phyloP scores from a whole-genome alignment of 1,284 basidiomycete species.

The Cutaneotrichosporon curvatum region DNA sequence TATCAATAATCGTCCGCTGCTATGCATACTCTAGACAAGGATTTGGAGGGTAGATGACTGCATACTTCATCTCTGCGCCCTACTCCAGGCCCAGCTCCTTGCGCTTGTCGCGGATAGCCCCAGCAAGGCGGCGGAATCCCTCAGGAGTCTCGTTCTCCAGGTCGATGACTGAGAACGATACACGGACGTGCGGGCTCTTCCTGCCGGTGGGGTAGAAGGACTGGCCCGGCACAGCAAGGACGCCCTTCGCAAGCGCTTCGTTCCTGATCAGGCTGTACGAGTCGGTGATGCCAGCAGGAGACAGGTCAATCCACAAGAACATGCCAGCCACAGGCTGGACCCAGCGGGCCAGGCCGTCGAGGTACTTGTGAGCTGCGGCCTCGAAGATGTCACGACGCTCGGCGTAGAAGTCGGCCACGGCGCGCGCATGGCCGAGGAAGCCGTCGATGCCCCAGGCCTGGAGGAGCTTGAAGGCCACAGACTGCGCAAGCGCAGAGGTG shows the following conservation, averaged over 20 bases:
- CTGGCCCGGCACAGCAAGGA: slow-evolving; percentile 77
- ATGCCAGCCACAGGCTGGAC: slow-evolving; percentile 77
- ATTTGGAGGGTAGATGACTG: too few relatives aligned
- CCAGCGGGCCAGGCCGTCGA: slow-evolving; percentile 75
- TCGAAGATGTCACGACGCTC: slow-evolving; percentile 73
- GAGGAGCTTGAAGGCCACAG: slow-evolving; percentile 63
- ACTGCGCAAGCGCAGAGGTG: slow-evolving; percentile 68
- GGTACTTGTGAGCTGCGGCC: slow-evolving; percentile 61
- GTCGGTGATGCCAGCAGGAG: slow-evolving; percentile 50
- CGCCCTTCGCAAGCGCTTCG: slow-evolving; percentile 70
- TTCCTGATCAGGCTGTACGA: slow-evolving; percentile 68
- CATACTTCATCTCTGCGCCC: background rate
- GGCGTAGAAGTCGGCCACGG: slow-evolving; percentile 71
- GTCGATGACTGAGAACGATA: slow-evolving; percentile 68
- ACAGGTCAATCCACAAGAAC: slow-evolving; percentile 70
- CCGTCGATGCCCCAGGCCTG: slow-evolving; percentile 70
- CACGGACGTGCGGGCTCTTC: slow-evolving; percentile 65
- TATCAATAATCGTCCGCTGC: too few relatives aligned
- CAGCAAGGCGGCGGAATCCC: slow-evolving; percentile 61
- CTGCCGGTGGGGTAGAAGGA: slow-evolving; percentile 64
- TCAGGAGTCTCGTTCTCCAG: slow-evolving; percentile 62
- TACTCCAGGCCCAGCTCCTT: slow-evolving; percentile 18
- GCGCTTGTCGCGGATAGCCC: slow-evolving; percentile 52
- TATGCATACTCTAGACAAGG: too few relatives aligned
- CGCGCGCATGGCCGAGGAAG: slow-evolving; percentile 64